phyloP scores from a whole-genome alignment of 495 filamentous ascomycete genomes.

The Penicillium diatomitis region DNA sequence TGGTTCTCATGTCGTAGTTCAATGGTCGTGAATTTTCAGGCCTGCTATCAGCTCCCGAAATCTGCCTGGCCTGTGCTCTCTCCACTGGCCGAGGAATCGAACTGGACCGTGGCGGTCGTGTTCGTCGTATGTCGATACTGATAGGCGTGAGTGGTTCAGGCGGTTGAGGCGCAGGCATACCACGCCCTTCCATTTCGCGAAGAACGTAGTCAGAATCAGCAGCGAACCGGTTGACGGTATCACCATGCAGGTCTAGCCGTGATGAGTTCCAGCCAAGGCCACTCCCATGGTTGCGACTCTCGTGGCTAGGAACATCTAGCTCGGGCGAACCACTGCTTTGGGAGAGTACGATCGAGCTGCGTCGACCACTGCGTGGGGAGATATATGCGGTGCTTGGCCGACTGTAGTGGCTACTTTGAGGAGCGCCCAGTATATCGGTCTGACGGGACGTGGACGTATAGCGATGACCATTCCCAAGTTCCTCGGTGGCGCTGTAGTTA shows the following conservation, averaged over 20 bases:
- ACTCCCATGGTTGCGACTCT: slow-evolving; percentile 24
- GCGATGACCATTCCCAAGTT: slow-evolving; percentile 32
- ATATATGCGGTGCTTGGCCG: slow-evolving; percentile 4
- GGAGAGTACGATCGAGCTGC: slow-evolving; percentile 37
- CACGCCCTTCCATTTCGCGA: slow-evolving; percentile 6
- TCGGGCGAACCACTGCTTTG: slow-evolving; percentile 22
- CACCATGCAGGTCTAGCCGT: slow-evolving; percentile 24
- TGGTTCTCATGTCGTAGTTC: slow-evolving; percentile 30
- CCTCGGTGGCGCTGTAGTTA: slow-evolving; percentile 26
- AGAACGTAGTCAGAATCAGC: slow-evolving; percentile 4
- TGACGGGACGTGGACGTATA: slow-evolving; percentile 25
- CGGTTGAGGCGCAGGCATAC: neutral
- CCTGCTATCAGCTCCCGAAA: slow-evolving; percentile 15
- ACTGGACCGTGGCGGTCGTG: slow-evolving; percentile 24
- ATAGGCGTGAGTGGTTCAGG: slow-evolving; percentile 6
- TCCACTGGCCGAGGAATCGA: slow-evolving; percentile 26
- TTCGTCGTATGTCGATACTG: slow-evolving; percentile 4
- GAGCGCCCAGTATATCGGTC: slow-evolving; percentile 16
- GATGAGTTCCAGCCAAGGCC: slow-evolving; percentile 32
- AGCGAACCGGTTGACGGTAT: slow-evolving; percentile 9
- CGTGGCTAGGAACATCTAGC: slow-evolving; percentile 13
- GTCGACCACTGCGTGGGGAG: slow-evolving; percentile 31
- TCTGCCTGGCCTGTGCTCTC: slow-evolving; percentile 10
- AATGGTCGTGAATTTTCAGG: slow-evolving; percentile 23
- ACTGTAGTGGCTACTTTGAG: slow-evolving; percentile 22